phyloP scores from a whole-genome alignment of 345 rosid species.

The Stellera chamaejasme region DNA sequence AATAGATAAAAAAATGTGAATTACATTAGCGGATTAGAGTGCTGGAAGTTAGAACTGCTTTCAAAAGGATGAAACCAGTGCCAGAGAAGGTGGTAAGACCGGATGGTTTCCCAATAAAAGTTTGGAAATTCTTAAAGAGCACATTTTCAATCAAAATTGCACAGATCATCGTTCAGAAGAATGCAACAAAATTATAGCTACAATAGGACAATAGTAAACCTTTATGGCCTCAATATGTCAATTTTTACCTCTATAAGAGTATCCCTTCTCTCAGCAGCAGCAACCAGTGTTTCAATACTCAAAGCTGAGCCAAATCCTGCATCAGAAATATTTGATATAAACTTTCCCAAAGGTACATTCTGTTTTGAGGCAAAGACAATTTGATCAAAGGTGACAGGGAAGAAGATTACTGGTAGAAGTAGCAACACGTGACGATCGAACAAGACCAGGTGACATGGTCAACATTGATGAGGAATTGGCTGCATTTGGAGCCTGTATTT shows the following conservation, averaged over 20 bases:
- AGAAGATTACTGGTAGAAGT: slow-evolving; percentile 64
- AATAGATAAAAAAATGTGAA: no score
- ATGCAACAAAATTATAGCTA: no score
- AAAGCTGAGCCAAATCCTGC: slow-evolving; percentile 95
- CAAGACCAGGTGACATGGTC: slow-evolving; percentile 50
- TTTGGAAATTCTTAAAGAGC: no score
- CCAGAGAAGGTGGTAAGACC: no score
- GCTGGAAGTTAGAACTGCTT: no score
- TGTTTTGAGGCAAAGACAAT: slow-evolving; percentile 11
- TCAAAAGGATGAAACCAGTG: no score
- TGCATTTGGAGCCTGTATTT: slow-evolving; percentile 31
- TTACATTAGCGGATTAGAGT: no score
- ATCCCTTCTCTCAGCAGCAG: slow-evolving; percentile 95
- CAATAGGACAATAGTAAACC: no score
- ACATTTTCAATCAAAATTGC: no score
- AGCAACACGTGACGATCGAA: slow-evolving; percentile 55
- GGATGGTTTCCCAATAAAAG: no score
- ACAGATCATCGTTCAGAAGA: no score
- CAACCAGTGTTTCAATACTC: slow-evolving; percentile 92
- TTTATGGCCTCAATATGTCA: no score
- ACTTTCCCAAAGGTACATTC: slow-evolving; percentile 6
- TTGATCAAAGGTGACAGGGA: background rate
- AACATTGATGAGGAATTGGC: slow-evolving; percentile 34
- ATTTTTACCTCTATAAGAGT: slow-evolving; percentile 70
- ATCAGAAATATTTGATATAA: slow-evolving; percentile 6